These are phyloP conservation scores for Malassezia nana DNA, from an alignment of 1,284 basidiomycete species.

Conservation along the genomic window DNA sequence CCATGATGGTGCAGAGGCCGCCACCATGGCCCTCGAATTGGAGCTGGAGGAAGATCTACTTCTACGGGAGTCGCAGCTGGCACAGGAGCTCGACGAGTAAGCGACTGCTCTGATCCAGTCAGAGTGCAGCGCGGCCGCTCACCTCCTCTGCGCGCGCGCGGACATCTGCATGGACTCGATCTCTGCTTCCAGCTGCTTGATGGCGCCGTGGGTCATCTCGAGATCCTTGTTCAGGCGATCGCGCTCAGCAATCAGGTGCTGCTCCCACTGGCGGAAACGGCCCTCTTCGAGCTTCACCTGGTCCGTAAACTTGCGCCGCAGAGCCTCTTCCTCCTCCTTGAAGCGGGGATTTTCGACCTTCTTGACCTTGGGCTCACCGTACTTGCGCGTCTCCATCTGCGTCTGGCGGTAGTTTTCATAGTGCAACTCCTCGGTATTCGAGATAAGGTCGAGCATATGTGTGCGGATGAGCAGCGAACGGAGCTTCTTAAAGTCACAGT, in stretches of 20 bases:
- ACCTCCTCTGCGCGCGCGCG: constrained; percentile 14
- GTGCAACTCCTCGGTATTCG: constrained; percentile 87
- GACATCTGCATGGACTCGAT: constrained; percentile 15
- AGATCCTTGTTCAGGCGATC: constrained; percentile 48
- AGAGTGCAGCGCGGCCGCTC: background rate
- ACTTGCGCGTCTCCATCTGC: constrained; percentile 99
- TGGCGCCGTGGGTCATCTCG: constrained; percentile 41
- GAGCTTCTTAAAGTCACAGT: constrained; percentile 98
- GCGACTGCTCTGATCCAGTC: background rate
- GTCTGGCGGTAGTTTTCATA: constrained; percentile 97
- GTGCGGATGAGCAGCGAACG: constrained; percentile 91
- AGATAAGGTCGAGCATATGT: constrained; percentile 96
- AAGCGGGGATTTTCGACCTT: constrained; percentile 99
- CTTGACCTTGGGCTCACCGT: constrained; percentile 95
- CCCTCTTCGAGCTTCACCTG: constrained; percentile 98
- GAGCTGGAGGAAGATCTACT: constrained; percentile 16
- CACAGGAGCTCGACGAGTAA: constrained; percentile 15
- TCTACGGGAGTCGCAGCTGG: constrained; percentile 17
- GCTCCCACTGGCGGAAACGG: constrained; percentile 97
- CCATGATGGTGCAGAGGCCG: constrained; percentile 19
- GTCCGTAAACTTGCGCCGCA: constrained; percentile 95
- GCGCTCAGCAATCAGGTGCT: constrained; percentile 57
- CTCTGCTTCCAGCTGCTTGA: constrained; percentile 46
- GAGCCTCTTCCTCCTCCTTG: constrained; percentile 95
- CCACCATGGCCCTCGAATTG: constrained; percentile 26